Conservation (phyloP, 2,329 filamentous ascomycete genomes). For the Fusarium citri region DNA sequence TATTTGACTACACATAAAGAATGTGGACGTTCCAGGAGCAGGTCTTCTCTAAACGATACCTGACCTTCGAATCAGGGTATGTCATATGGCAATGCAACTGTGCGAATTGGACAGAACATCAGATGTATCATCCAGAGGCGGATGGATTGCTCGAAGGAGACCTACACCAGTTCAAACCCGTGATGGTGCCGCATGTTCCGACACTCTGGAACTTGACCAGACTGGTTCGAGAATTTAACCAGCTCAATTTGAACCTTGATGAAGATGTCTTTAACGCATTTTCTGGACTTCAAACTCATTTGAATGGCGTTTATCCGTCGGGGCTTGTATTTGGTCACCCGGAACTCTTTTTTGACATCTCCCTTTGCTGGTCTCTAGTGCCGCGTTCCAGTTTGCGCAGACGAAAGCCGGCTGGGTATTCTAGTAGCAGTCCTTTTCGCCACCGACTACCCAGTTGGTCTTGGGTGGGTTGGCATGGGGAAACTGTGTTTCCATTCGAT, state of each 20-base stretch:
- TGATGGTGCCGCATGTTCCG: no score
- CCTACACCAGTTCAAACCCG: no score
- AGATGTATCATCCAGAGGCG: neutral
- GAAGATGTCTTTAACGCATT: neutral
- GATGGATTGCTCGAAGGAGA: rapidly evolving
- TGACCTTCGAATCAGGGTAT: neutral
- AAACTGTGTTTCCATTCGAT: neutral
- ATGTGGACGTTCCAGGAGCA: neutral
- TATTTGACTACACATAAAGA: neutral
- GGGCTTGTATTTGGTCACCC: neutral
- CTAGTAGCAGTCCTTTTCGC: neutral
- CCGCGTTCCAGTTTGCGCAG: neutral
- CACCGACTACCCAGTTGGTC: neutral
- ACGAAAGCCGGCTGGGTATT: rapidly evolving
- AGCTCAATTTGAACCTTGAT: neutral
- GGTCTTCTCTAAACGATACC: neutral
- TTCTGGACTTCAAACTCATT: rapidly evolving
- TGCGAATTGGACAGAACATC: neutral
- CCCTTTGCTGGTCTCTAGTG: neutral
- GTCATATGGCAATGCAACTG: neutral
- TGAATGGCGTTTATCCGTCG: neutral
- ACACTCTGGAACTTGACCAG: neutral
- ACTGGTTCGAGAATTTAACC: neutral
- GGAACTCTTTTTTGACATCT: neutral
- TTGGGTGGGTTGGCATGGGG: neutral